A percentile compares a stretch with the other conserved stretches of the same genome.
Conservation (phyloP, 768 basidiomycete genomes). For the Mycena polygramma region DNA sequence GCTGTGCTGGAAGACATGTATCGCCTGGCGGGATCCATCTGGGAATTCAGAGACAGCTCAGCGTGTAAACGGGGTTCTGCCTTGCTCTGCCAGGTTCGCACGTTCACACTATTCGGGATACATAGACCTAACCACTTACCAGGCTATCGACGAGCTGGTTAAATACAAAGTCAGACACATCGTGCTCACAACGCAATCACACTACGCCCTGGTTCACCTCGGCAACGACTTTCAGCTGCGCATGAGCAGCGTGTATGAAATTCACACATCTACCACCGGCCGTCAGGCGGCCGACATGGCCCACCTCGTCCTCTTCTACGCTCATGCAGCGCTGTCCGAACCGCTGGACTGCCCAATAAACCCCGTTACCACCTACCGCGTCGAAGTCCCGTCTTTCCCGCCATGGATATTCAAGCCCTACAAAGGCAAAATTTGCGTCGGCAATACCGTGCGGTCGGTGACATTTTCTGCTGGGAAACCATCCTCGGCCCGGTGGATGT, state of each 20-base stretch:
- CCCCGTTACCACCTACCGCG: not conserved
- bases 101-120: not conserved
- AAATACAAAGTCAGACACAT: not conserved
- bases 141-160: slow-evolving; percentile 16
- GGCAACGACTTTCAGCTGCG: not conserved
- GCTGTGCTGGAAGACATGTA: not conserved
- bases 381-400: slow-evolving; percentile 1
- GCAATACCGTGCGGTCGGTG: not conserved
- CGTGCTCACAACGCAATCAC: slow-evolving; percentile 13
- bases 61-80: not conserved
- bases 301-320: slow-evolving; percentile 12
- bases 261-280: not conserved
- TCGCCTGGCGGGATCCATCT: not conserved
- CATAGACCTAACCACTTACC: not conserved
- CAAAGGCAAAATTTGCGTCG: not conserved
- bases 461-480: not conserved
- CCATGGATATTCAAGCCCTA: not conserved
- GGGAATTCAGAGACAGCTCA: not conserved
- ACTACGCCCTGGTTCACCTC: slow-evolving; percentile 1
- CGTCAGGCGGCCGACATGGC: slow-evolving; percentile 9
- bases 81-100: slow-evolving; percentile 3
- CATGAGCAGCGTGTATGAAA: slow-evolving; percentile 3
- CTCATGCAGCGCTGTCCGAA: slow-evolving; percentile 3
- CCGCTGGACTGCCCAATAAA: not conserved
- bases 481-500: not conserved